A percentile compares a stretch with the other conserved stretches of the same genome.
These are phyloP conservation scores for Camellia granthamiana DNA, from an alignment of 148 eudicot genomes.

Conservation along the genomic window DNA sequence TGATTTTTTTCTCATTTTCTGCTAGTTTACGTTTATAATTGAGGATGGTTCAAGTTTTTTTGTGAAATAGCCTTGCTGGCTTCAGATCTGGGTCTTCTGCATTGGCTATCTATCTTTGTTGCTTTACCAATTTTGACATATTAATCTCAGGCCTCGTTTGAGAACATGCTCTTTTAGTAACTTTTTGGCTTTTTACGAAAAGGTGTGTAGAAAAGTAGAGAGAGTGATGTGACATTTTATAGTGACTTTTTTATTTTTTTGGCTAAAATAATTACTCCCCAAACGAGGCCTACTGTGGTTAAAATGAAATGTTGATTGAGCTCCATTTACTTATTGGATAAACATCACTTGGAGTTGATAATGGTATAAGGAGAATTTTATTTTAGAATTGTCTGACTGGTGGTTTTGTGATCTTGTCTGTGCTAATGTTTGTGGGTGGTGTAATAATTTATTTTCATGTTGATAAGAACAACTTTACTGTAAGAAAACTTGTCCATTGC, in stretches of 20 bases:
- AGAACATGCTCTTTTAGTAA: too few relatives aligned
- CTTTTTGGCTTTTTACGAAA: too few relatives aligned
- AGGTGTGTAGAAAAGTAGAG: too few relatives aligned
- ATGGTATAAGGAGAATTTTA: background rate
- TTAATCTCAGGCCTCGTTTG: background rate
- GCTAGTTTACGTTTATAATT: background rate
- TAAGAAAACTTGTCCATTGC: background rate
- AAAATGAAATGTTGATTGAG: background rate
- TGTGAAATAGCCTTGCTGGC: background rate
- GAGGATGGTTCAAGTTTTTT: background rate
- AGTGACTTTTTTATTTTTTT: too few relatives aligned
- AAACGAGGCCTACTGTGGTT: background rate
- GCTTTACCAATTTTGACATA: background rate
- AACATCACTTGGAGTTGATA: background rate
- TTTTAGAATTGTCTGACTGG: background rate
- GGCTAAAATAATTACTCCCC: too few relatives aligned
- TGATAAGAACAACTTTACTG: background rate
- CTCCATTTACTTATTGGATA: background rate
- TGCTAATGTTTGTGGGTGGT: background rate
- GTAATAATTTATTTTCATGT: background rate
- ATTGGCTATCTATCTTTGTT: background rate
- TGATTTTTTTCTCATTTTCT: background rate
- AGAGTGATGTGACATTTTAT: too few relatives aligned
- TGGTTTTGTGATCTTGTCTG: constrained; percentile 3
- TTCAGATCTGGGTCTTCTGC: background rate